Conservation (phyloP, 2,329 filamentous ascomycete species). For the Exophiala sp. region DNA sequence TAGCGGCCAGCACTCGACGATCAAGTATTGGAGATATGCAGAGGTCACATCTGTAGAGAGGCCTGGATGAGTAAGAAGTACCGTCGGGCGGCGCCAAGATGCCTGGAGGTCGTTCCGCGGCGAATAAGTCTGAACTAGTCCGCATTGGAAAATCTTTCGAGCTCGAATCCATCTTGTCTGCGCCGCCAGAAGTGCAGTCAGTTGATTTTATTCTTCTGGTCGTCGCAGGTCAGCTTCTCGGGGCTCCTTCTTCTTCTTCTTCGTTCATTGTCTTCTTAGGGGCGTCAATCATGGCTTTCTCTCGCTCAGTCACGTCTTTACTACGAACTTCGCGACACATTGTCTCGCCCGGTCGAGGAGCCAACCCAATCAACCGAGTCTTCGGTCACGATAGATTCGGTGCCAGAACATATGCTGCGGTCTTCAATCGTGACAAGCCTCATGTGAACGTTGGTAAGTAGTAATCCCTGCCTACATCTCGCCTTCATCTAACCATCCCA, state of each 20-base stretch:
- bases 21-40: too few relatives aligned
- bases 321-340: constrained; percentile 76
- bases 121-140: neutral
- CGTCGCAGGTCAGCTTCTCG: neutral
- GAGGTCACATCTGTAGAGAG: too few relatives aligned
- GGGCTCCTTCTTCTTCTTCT: constrained; percentile 6
- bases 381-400: constrained; percentile 44
- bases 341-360: constrained; percentile 63
- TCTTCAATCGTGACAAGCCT: constrained; percentile 86
- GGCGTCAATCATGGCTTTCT: constrained; percentile 68
- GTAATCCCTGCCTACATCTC: neutral
- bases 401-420: constrained; percentile 57
- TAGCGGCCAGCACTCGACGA: too few relatives aligned
- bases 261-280: constrained; percentile 19
- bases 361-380: constrained; percentile 69
- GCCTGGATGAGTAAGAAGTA: too few relatives aligned
- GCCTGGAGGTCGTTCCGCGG: neutral
- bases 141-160: constrained; percentile 1
- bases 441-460: constrained; percentile 92
- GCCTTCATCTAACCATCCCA: constrained; percentile 34
- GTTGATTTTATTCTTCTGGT: too few relatives aligned
- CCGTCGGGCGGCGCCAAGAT: neutral
- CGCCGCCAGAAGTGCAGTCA: too few relatives aligned
- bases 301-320: constrained; percentile 74
- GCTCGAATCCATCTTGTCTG: neutral